These are phyloP conservation scores for Infundibulicybe gibba DNA, from an alignment of 768 basidiomycete species.

Conservation along the genomic window DNA sequence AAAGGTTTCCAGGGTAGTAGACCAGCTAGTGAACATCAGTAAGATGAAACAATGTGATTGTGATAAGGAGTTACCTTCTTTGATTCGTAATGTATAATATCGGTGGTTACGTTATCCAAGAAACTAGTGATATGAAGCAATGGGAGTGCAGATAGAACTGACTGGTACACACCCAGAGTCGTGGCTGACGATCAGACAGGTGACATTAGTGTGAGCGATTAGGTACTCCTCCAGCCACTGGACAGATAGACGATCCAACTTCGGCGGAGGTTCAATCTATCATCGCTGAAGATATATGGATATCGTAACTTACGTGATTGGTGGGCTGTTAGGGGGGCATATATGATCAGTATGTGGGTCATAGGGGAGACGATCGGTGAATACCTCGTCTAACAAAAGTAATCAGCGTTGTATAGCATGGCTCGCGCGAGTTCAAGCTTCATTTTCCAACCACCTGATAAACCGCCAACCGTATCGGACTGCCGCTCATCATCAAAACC, in stretches of 20 bases:
- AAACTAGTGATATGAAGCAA: constrained; percentile 48
- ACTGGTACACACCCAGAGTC: constrained; percentile 76
- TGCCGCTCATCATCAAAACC: constrained; percentile 90
- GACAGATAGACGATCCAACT: constrained; percentile 84
- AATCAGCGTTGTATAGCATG: constrained; percentile 95
- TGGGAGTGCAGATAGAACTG: constrained; percentile 5
- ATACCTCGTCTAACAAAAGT: constrained; percentile 80
- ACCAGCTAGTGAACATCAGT: constrained; percentile 54
- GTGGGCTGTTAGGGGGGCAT: constrained; percentile 55
- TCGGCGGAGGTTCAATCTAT: constrained; percentile 6
- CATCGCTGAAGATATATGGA: constrained; percentile 2
- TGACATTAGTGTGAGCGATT: constrained; percentile 74
- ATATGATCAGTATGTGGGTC: constrained; percentile 1
- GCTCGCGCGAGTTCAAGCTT: constrained; percentile 94
- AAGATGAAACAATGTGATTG: constrained; percentile 1
- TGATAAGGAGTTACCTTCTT: constrained; percentile 61
- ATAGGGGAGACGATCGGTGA: constrained; percentile 1
- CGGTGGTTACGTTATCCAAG: constrained; percentile 92
- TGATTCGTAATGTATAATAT: constrained; percentile 94
- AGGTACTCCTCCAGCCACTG: constrained; percentile 92
- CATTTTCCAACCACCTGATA: constrained; percentile 99
- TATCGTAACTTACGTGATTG: constrained; percentile 66
- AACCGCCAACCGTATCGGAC: constrained; percentile 77
- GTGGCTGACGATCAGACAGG: constrained; percentile 93
- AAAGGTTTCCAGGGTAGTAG: constrained; percentile 92